phyloP scores from a whole-genome alignment of 2,329 filamentous ascomycete species.

The Penicillium sp. region DNA sequence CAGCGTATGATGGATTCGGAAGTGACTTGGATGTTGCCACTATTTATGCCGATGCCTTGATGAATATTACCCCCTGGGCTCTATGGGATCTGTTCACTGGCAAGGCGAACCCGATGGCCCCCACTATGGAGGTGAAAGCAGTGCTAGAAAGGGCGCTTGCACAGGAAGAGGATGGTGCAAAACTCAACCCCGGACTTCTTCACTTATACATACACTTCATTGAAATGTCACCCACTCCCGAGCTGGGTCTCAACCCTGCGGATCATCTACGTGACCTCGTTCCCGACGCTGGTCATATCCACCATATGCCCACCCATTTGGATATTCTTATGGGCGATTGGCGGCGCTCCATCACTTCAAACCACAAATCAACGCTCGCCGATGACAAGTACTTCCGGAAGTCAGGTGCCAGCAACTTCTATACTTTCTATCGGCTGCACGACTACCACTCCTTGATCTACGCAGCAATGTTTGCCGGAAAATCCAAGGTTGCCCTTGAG shows the following conservation, averaged over 20 bases:
- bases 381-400: slow-evolving; percentile 63
- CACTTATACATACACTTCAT: slow-evolving; percentile 74
- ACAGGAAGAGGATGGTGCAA: slow-evolving; percentile 46
- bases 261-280: slow-evolving; percentile 59
- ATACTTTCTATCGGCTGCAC: slow-evolving; percentile 70
- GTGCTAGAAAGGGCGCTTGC: slow-evolving; percentile 59
- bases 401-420: slow-evolving; percentile 64
- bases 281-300: slow-evolving; percentile 65
- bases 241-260: slow-evolving; percentile 58
- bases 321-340: slow-evolving; percentile 71
- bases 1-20: slow-evolving; percentile 51
- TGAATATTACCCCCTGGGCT: slow-evolving; percentile 64
- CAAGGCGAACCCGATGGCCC: slow-evolving; percentile 52
- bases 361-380: slow-evolving; percentile 61
- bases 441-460: slow-evolving; percentile 72
- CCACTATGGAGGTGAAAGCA: slow-evolving; percentile 55
- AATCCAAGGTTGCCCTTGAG: slow-evolving; percentile 60
- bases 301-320: slow-evolving; percentile 73
- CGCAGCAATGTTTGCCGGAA: slow-evolving; percentile 70
- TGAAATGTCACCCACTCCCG: slow-evolving; percentile 68
- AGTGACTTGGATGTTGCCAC: slow-evolving; percentile 60
- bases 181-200: slow-evolving; percentile 64
- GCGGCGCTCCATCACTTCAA: slow-evolving; percentile 61
- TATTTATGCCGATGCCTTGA: slow-evolving; percentile 62
- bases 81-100: slow-evolving; percentile 62